Base-by-base conservation (phyloP, 441 rosid species). In the Populus hybrid region DNA sequence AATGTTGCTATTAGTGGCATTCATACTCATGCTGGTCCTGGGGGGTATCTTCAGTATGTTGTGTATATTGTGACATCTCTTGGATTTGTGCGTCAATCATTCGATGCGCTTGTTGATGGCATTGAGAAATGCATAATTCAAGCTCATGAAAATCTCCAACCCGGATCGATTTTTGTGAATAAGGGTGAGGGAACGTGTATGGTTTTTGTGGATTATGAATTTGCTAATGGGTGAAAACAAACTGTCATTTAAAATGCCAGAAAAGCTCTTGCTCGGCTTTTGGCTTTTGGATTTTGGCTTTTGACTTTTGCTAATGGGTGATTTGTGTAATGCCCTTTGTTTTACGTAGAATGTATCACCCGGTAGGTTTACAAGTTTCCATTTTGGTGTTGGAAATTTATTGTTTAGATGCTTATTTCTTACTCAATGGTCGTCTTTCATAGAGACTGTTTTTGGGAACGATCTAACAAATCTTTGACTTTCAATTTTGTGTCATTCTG, bases 11-110 rank as follows among this genome's bases (percentile, higher is more conserved):
- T 95, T 70, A 93, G 94, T 82, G 99, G 99, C 65, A 90, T 93
- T 82, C 99, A 95, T 80, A 92, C 97, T 9, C 99, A 95, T 86
- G 89, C 98, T 16, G 99, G 99, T 76, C 98, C 99, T 20, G 99
- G 99, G 63, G 99, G 98, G 18, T 95, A 92, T 84, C 95, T 95
- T 67, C 99, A 95, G 80, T 95, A 95, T 79, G 87, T 93, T 73
- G 92, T 90, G 63, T 95, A 95, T 85, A 83, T 92, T 9, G 85
- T 95, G 34, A 93, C 99, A 76, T 93, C 98, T 38, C 92, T 95
- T 74, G 99, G 99, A 73, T 95, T 93, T 82, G 98, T 95, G 77
- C 91, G 89, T 40, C 96, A 93, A 84, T 95, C 99, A 26, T 95
- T 95, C 86, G 98, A 93, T 88, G 96, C 79, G 65, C 85, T 95